Evolutionary conservation across 306 rosid species (phyloP).

Genomic region (Prunus fruticosa): DNA sequence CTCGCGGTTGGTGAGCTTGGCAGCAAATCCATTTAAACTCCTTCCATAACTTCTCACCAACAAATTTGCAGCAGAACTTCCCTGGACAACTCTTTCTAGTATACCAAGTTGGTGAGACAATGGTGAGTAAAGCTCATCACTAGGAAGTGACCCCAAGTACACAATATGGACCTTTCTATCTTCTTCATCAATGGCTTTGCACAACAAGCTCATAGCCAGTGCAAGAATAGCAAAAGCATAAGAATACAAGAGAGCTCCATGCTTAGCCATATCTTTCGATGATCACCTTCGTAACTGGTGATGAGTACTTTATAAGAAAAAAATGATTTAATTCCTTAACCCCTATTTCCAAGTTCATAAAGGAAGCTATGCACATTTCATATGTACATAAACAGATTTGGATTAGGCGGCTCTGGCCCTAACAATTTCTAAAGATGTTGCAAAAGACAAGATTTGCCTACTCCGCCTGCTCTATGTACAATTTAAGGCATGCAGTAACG

Average conservation of each 20-base stretch:
- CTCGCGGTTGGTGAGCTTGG: not conserved
- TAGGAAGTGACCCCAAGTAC: not conserved
- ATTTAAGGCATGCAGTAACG: too few relatives aligned
- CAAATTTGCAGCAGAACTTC: not conserved
- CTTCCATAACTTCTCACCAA: not conserved
- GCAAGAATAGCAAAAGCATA: not conserved
- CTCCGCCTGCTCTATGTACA: too few relatives aligned
- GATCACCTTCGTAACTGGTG: not conserved
- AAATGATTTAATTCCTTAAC: not conserved
- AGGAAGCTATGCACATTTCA: too few relatives aligned
- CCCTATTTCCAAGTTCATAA: too few relatives aligned
- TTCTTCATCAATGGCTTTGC: not conserved
- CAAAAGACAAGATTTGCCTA: too few relatives aligned
- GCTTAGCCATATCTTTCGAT: not conserved
- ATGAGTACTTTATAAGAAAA: not conserved
- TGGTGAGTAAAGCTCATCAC: not conserved
- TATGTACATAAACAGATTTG: too few relatives aligned
- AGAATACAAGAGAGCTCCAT: not conserved
- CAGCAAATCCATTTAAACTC: not conserved
- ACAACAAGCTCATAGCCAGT: not conserved
- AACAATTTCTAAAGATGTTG: too few relatives aligned
- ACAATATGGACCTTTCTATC: not conserved
- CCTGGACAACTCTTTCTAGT: not conserved
- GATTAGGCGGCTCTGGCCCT: too few relatives aligned
- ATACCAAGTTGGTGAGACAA: not conserved